These are phyloP conservation scores for Colletotrichum eleusines DNA, from an alignment of 2,329 filamentous ascomycete species.

Conservation along the genomic window DNA sequence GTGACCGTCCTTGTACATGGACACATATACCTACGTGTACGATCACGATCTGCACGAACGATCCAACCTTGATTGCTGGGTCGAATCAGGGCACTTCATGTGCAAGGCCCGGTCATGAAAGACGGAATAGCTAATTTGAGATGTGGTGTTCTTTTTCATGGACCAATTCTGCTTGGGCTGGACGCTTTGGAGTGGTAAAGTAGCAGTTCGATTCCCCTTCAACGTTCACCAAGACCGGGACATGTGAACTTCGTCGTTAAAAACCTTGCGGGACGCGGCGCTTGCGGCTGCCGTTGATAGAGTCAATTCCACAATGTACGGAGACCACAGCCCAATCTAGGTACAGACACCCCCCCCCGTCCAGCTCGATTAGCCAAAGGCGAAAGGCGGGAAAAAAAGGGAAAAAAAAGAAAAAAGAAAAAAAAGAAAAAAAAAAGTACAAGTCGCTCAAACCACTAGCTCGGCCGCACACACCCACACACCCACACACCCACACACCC, in stretches of 20 bases:
- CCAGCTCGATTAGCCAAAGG: neutral
- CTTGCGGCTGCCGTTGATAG: neutral
- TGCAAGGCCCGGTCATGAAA: too few relatives aligned
- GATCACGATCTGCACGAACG: too few relatives aligned
- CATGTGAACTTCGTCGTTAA: neutral
- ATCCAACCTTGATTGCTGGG: too few relatives aligned
- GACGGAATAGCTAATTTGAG: too few relatives aligned
- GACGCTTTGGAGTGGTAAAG: too few relatives aligned
- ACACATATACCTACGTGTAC: too few relatives aligned
- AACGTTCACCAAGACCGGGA: too few relatives aligned
- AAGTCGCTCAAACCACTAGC: neutral
- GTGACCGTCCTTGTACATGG: too few relatives aligned
- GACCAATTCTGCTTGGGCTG: too few relatives aligned
- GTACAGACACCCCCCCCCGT: neutral
- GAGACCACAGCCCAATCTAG: neutral
- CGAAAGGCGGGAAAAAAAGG: neutral
- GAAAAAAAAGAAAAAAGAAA: neutral
- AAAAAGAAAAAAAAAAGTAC: neutral
- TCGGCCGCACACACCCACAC: neutral
- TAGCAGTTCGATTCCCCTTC: neutral
- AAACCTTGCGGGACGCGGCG: neutral
- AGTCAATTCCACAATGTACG: neutral
- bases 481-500: neutral
- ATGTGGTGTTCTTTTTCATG: too few relatives aligned
- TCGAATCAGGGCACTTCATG: too few relatives aligned